phyloP scores from a whole-genome alignment of 768 basidiomycete genomes.

The Aureoboletus auriporus region DNA sequence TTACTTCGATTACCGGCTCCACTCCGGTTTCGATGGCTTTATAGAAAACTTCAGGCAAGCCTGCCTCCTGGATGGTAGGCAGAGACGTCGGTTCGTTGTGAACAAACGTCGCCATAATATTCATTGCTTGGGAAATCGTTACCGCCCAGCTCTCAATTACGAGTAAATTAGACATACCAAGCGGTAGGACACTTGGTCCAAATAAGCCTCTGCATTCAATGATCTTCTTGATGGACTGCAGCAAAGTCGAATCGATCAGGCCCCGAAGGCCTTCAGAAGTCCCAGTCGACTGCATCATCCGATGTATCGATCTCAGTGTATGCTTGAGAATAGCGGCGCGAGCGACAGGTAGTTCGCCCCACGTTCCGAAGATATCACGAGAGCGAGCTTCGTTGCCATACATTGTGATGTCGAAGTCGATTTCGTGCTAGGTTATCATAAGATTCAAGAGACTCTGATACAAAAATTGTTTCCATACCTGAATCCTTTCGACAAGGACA shows the following conservation, averaged over 20 bases:
- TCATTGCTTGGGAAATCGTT: constrained; percentile 53
- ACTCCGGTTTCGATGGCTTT: constrained; percentile 77
- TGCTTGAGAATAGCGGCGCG: constrained; percentile 85
- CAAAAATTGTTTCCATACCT: constrained; percentile 47
- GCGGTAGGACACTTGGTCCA: constrained; percentile 80
- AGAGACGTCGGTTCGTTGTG: constrained; percentile 98
- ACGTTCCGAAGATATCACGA: constrained; percentile 46
- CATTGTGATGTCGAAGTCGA: constrained; percentile 60
- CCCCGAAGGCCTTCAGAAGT: constrained; percentile 92
- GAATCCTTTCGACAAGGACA: constrained; percentile 79
- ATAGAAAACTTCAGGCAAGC: constrained; percentile 88
- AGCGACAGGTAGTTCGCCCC: constrained; percentile 63
- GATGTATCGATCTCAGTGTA: constrained; percentile 85
- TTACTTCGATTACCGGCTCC: constrained; percentile 84
- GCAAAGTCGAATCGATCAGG: constrained; percentile 84
- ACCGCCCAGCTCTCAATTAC: background rate
- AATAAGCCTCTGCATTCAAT: constrained; percentile 79
- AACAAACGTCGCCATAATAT: constrained; percentile 93
- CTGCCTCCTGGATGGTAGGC: constrained; percentile 86
- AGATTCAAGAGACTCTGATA: background rate
- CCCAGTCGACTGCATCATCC: constrained; percentile 96
- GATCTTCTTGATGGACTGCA: constrained; percentile 84
- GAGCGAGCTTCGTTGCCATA: constrained; percentile 42
- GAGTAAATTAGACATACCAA: constrained; percentile 50
- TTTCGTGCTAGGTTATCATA: constrained; percentile 50